These are phyloP conservation scores for Chaetomium sp. DNA, from an alignment of 2,329 filamentous ascomycete species.

Conservation along the genomic window DNA sequence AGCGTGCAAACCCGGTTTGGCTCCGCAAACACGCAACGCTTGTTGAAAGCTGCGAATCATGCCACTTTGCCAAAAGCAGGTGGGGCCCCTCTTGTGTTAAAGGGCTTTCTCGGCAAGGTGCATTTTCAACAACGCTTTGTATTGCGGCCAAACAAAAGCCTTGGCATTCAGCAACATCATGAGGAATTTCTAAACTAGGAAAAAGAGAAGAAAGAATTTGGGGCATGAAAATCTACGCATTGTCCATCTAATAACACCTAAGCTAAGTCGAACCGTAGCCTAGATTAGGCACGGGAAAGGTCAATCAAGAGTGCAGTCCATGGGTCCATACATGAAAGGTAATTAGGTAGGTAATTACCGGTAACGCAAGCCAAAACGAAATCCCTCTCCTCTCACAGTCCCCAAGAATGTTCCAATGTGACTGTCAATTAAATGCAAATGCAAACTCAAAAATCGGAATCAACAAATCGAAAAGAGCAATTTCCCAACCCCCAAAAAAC, in stretches of 20 bases:
- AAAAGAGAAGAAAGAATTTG: not conserved
- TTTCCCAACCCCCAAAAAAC: not conserved
- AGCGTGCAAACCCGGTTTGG: not conserved
- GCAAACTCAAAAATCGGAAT: not conserved
- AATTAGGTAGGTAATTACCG: not conserved
- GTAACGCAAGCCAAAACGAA: not conserved
- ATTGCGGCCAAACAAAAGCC: not conserved
- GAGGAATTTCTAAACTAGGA: not conserved
- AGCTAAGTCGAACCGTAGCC: not conserved
- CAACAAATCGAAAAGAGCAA: not conserved
- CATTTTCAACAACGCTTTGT: not conserved
- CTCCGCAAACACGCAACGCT: not conserved
- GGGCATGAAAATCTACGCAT: not conserved
- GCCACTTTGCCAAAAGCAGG: too few relatives aligned
- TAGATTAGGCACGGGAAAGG: not conserved
- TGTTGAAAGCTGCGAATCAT: too few relatives aligned
- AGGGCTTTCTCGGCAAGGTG: too few relatives aligned
- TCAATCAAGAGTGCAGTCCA: not conserved
- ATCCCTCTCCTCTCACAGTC: not conserved
- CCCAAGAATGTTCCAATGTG: not conserved
- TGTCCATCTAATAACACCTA: not conserved
- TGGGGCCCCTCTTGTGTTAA: too few relatives aligned
- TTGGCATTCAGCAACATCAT: not conserved
- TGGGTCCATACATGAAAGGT: not conserved
- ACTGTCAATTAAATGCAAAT: not conserved